These are phyloP conservation scores for Solanum hybrid DNA, from an alignment of 305 asterid species.

Conservation along the genomic window DNA sequence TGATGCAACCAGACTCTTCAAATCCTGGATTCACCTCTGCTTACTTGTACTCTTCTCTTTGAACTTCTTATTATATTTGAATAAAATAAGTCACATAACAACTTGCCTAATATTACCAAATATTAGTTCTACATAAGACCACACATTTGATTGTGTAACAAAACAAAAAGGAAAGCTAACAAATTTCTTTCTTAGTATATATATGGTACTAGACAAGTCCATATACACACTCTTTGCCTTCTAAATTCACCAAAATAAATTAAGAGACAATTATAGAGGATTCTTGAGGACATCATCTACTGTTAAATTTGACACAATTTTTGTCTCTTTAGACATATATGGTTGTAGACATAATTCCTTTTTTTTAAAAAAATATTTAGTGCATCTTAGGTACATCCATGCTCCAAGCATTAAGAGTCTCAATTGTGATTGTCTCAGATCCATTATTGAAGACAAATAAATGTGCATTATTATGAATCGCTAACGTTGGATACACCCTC, in stretches of 20 bases:
- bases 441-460: conserved; percentile 41
- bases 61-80: not conserved
- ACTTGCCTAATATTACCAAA: not conserved
- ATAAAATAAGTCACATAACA: not conserved
- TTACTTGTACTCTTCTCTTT: not conserved
- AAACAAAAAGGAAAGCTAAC: not conserved
- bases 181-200: not conserved
- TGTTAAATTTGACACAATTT: not conserved
- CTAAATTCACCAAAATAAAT: not conserved
- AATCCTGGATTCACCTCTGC: not conserved
- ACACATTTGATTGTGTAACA: not conserved
- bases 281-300: not conserved
- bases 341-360: not conserved
- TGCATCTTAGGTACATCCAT: conserved; percentile 13
- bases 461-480: conserved; percentile 18
- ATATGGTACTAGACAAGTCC: not conserved
- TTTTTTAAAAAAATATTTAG: not conserved
- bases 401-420: conserved; percentile 30
- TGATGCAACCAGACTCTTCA: rapidly evolving
- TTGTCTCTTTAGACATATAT: not conserved
- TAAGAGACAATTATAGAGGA: not conserved
- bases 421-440: conserved; percentile 21
- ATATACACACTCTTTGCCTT: not conserved
- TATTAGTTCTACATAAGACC: not conserved
- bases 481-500: conserved; percentile 32